Evolutionary conservation across 305 asterid species (phyloP).

Genomic region (Solanum hybrid): DNA sequence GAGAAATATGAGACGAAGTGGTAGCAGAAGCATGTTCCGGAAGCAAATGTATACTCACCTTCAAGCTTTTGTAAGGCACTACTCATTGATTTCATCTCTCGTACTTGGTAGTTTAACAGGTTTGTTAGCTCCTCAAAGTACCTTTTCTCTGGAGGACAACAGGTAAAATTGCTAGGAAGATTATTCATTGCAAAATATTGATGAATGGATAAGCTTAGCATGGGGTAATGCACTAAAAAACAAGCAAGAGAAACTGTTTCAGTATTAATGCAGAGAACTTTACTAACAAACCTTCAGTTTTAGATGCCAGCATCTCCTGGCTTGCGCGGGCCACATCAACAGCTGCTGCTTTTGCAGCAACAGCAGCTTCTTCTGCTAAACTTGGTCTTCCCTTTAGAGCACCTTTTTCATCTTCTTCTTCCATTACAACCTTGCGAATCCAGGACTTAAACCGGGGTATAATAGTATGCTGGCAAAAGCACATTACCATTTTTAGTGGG

Average conservation of each 20-base stretch:
- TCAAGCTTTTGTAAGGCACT: constrained; percentile 55
- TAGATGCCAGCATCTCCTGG: constrained; percentile 65
- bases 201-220: neutral
- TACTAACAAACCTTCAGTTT: constrained; percentile 48
- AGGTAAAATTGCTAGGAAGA: neutral
- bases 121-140: constrained; percentile 70
- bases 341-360: constrained; percentile 88
- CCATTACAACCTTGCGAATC: constrained; percentile 63
- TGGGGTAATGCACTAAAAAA: neutral
- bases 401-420: constrained; percentile 49
- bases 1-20: neutral
- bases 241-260: neutral
- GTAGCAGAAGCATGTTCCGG: neutral
- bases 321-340: constrained; percentile 79
- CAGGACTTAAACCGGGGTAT: constrained; percentile 78
- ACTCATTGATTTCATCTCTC: constrained; percentile 78
- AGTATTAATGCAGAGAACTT: neutral
- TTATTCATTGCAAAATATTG: neutral
- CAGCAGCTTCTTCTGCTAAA: constrained; percentile 70
- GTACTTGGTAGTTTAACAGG: constrained; percentile 53
- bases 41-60: constrained; percentile 27
- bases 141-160: constrained; percentile 41
- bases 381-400: constrained; percentile 33
- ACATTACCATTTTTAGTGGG: neutral
- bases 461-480: constrained; percentile 45